Percentiles rank a stretch among this genome's conserved stretches.
These are phyloP conservation scores for Acanthamoeba quina DNA, from an alignment of 208 protist genomes.

Conservation along the genomic window DNA sequence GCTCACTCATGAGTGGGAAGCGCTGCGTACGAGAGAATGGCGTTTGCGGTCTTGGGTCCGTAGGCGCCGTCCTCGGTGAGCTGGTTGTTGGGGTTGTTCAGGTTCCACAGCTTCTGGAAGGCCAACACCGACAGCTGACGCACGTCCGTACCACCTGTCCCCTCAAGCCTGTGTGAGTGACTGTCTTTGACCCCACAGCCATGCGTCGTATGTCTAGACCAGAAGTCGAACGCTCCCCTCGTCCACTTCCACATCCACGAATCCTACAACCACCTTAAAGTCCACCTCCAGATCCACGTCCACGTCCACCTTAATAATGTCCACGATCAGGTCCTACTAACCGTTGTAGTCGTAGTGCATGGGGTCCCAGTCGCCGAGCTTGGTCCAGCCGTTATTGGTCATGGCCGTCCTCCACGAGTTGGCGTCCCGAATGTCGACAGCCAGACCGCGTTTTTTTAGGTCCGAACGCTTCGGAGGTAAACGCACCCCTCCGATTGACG, in stretches of 20 bases:
- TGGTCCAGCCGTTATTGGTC: slow-evolving; percentile 1
- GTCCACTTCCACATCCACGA: neutral
- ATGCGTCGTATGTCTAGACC: too few relatives aligned
- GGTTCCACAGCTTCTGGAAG: slow-evolving; percentile 37
- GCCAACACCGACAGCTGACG: slow-evolving; percentile 19
- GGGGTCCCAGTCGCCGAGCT: slow-evolving; percentile 32
- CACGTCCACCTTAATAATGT: neutral
- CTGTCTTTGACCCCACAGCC: too few relatives aligned
- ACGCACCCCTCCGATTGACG: neutral
- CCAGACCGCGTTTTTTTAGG: neutral
- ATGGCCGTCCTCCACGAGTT: slow-evolving; percentile 10
- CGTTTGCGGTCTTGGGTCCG: neutral
- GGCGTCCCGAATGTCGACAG: slow-evolving; percentile 4
- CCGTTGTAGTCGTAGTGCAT: slow-evolving; percentile 48
- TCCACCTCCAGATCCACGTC: neutral
- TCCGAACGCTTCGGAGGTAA: neutral
- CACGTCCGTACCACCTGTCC: neutral
- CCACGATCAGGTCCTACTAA: neutral
- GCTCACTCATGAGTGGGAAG: neutral
- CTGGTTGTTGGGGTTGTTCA: slow-evolving; percentile 10
- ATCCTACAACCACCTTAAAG: neutral
- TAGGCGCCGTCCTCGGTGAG: neutral
- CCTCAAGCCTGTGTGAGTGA: neutral
- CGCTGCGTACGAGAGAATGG: neutral
- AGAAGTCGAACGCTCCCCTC: too few relatives aligned